phyloP scores from a whole-genome alignment of 495 filamentous ascomycete genomes.

The Cercophora samala region DNA sequence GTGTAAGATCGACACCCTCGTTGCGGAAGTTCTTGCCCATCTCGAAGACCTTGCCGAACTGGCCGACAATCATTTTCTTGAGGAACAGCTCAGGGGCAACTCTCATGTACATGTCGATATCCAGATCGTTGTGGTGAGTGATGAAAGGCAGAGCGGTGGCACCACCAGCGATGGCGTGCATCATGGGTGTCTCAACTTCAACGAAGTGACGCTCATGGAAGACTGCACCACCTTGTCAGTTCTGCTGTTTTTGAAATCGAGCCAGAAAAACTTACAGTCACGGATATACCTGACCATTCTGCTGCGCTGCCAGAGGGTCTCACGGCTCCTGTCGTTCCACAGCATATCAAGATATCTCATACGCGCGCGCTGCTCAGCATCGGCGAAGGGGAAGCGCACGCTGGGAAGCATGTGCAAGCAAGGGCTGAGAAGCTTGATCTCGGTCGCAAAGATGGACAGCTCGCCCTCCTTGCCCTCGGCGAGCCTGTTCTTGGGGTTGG shows the following conservation, averaged over 20 bases:
- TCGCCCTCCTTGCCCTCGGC: conserved; percentile 72
- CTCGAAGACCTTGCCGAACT: conserved; percentile 81
- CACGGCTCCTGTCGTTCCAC: conserved; percentile 81
- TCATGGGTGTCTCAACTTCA: conserved; percentile 97
- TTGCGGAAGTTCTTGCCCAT: conserved; percentile 93
- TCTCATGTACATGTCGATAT: conserved; percentile 87
- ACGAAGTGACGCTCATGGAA: conserved; percentile 82
- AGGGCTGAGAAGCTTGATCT: conserved; percentile 80
- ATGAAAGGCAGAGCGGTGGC: conserved; percentile 94
- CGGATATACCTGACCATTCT: conserved; percentile 85
- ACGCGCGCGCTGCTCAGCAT: conserved; percentile 83
- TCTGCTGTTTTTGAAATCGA: not conserved
- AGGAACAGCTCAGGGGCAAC: conserved; percentile 93
- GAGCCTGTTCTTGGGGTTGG: conserved; percentile 76
- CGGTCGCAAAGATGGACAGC: conserved; percentile 86
- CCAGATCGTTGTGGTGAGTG: conserved; percentile 90
- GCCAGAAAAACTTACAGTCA: conserved; percentile 41
- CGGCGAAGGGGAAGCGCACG: conserved; percentile 90
- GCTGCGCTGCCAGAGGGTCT: conserved; percentile 76
- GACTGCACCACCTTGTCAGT: conserved; percentile 30
- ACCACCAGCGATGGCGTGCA: conserved; percentile 93
- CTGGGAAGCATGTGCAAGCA: conserved; percentile 92
- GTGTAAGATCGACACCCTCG: conserved; percentile 88
- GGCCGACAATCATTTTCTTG: conserved; percentile 86
- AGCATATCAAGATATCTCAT: conserved; percentile 93